Evolutionary conservation across 441 rosid species (phyloP), one percentile per base, ranked within the genome.

Genomic region (Melastoma candidum): DNA sequence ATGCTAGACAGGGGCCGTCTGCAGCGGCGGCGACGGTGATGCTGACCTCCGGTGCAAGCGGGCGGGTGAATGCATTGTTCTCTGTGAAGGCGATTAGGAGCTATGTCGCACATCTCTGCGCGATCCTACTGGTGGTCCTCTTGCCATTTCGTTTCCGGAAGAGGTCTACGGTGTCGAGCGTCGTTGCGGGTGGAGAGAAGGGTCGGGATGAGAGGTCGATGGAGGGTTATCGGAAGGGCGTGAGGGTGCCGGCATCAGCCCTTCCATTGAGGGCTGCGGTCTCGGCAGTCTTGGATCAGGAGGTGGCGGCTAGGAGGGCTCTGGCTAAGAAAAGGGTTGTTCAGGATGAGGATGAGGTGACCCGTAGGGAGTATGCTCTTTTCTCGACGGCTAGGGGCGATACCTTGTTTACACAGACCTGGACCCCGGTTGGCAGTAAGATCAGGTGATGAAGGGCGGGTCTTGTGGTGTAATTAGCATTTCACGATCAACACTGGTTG

Each of bases 31-130:
- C 80, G 49, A 59, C 80, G 17, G 58, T 77, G 72, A 81, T 85
- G 56, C 52, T 90, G 4, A 87, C 92, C 0, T 90, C 95, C 4
- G 96, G 95, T 5, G 95, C 96, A 0, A 87, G 96, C 65, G 95
- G 90, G 11, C 73, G 90, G 3, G 70, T 84, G 9, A 76, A 68
- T 59, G 90, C 82, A 2, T 72, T 87, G 60, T 75, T 90, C 60
- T 83, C 95, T 9, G 64, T 70, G 46, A 71, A 77, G 14, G 78
- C 74, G 45, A 66, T 81, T 48, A 77, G 41, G 58, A 77, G 83
- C 11, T 59, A 87, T 22, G 7, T 81, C n/a, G 7, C 71, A 51
- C 32, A 79, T 1, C 49, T 82, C 10, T 71, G 76, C n/a, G 83
- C 90, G 2, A 17, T 84, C 44, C 55, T 83, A 2, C 59, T 83